Evolutionary conservation across 1,284 basidiomycete species (phyloP), one percentile per base, ranked within the genome.

Genomic region (Inonotus obliquus): DNA sequence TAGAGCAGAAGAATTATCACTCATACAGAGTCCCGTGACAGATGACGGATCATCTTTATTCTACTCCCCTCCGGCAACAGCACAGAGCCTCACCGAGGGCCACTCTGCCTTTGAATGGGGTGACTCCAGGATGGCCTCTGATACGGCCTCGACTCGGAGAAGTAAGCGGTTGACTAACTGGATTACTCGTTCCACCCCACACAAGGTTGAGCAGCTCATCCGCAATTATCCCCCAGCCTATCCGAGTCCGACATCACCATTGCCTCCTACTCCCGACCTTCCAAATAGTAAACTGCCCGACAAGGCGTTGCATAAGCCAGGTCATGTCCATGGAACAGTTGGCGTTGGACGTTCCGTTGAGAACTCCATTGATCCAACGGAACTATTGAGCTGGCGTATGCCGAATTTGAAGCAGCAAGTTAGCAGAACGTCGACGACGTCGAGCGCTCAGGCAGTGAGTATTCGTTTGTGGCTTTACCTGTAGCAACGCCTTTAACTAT

Each of bases 361-460:
- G 10, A 41, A 57, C 9, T 54, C 49, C 37, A 47, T 61, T 37
- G 63, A 64, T 29, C 61, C 63, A 9, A 49, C 41, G 19, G 63
- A 64, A 44, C 61, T 64, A 19, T 27, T 61, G 39, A 64, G 63
- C 21, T 64, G 63, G 63, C 63, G 63, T 7, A 48, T 52, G 58
- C 58, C 48, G 10, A 41, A 10, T 19, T 44, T 60, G 25, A 47
- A 63, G 7, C 45, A 55, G 27, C 59, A 27, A 52, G 19, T 17
- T 5, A 60, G 47, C 21, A 57, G 51, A 27, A 39, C 38, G 0
- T 60, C 59, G 21, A 52, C 62, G 23, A 38, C 54, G 52, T 58
- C 59, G 14, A 60, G 54, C 51, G 45, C n/a, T 45, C 17, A 45
- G 4, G 54, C 37, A 47, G 58, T 60, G 35, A 44, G 58, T 57